These are phyloP conservation scores for Tetragonia tetragonoides DNA, from an alignment of 148 eudicot species.

Conservation along the genomic window DNA sequence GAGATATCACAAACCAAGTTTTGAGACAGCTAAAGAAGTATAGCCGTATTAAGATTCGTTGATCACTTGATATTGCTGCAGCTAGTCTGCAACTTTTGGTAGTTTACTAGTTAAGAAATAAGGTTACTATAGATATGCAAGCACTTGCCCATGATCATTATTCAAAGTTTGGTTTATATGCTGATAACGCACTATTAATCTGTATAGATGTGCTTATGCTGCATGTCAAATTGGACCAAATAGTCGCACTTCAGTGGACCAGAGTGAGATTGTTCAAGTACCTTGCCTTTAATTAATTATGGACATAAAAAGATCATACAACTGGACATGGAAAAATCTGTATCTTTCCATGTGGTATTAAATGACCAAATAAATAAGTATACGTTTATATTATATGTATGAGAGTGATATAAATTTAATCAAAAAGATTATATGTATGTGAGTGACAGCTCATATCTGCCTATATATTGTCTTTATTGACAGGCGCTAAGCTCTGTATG, in stretches of 20 bases:
- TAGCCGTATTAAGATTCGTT: background rate
- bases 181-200: background rate
- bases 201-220: background rate
- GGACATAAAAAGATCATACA: background rate
- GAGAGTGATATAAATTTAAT: background rate
- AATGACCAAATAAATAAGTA: background rate
- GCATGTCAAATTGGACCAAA: background rate
- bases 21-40: background rate
- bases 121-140: background rate
- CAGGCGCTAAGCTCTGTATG: constrained; percentile 99
- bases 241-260: background rate
- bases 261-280: background rate
- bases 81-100: background rate
- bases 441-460: background rate
- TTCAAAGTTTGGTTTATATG: background rate
- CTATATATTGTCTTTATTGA: background rate
- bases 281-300: background rate
- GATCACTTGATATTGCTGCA: background rate
- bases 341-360: background rate
- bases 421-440: background rate
- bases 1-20: background rate
- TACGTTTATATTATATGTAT: constrained; percentile 3
- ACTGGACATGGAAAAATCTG: background rate
- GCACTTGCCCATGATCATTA: background rate
- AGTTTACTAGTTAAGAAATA: background rate